phyloP scores from a whole-genome alignment of 306 rosid genomes.

The Datisca glomerata region DNA sequence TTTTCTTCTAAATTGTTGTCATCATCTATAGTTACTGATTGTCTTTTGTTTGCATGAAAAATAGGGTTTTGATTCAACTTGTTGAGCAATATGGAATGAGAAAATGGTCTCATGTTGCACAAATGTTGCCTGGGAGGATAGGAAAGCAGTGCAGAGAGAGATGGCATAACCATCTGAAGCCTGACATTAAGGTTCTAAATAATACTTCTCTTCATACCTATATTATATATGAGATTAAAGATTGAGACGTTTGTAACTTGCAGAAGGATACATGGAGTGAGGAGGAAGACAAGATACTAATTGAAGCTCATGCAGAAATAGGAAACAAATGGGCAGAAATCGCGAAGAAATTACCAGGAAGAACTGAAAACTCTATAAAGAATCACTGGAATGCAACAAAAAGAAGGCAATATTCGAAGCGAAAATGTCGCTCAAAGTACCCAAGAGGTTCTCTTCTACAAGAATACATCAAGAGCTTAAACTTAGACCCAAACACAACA shows the following conservation, averaged over 20 bases:
- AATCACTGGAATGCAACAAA: slow-evolving; percentile 98
- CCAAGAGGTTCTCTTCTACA: slow-evolving; percentile 64
- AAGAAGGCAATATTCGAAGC: slow-evolving; percentile 76
- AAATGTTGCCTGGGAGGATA: slow-evolving; percentile 75
- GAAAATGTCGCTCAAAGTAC: slow-evolving; percentile 72
- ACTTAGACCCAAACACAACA: slow-evolving; percentile 36
- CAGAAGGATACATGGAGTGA: slow-evolving; percentile 93
- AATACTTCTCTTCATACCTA: neutral
- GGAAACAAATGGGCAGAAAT: slow-evolving; percentile 99
- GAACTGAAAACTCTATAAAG: slow-evolving; percentile 91
- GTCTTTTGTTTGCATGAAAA: slow-evolving; percentile 3
- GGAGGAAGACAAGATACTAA: slow-evolving; percentile 70
- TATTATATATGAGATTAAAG: neutral
- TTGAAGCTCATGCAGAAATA: slow-evolving; percentile 61
- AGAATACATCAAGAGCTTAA: slow-evolving; percentile 74
- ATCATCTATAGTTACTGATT: neutral
- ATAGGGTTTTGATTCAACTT: slow-evolving; percentile 63
- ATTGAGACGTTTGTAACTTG: slow-evolving; percentile 3
- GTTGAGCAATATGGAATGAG: slow-evolving; percentile 79
- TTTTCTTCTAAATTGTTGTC: too few relatives aligned
- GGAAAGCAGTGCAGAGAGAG: slow-evolving; percentile 96
- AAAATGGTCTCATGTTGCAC: slow-evolving; percentile 93
- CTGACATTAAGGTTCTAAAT: slow-evolving; percentile 70
- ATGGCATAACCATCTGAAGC: slow-evolving; percentile 95
- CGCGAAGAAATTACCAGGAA: slow-evolving; percentile 76